Percentiles rank a stretch among this genome's conserved stretches.
These are phyloP conservation scores for Colletotrichum australisinense DNA, from an alignment of 2,329 filamentous ascomycete genomes.

Conservation along the genomic window DNA sequence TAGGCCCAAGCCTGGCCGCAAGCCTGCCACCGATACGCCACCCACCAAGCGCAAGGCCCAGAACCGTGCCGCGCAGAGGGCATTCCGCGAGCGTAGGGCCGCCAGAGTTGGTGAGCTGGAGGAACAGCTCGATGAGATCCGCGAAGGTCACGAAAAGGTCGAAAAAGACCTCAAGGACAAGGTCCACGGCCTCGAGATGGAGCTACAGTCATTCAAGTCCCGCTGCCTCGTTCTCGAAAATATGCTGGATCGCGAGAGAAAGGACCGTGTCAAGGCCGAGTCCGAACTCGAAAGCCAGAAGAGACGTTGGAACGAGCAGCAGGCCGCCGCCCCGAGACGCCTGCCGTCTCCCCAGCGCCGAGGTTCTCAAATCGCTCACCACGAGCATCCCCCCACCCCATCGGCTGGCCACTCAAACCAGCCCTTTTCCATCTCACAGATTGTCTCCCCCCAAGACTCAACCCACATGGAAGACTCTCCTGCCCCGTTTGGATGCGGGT, in stretches of 20 bases:
- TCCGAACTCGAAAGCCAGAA: conserved; percentile 50
- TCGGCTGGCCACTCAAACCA: conserved; percentile 49
- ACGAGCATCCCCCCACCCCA: conserved; percentile 40
- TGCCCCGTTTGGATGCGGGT: conserved; percentile 62
- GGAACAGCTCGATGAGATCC: conserved; percentile 72
- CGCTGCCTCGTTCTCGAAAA: conserved; percentile 73
- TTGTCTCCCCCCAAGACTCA: conserved; percentile 65
- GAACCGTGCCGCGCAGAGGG: conserved; percentile 90
- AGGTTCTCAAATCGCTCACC: conserved; percentile 26
- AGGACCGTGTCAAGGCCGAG: conserved; percentile 57
- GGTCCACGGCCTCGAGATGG: conserved; percentile 69
- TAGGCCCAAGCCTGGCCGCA: conserved; percentile 88
- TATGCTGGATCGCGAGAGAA: conserved; percentile 69
- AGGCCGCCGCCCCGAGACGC: conserved; percentile 39
- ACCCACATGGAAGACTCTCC: conserved; percentile 46
- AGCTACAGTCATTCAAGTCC: conserved; percentile 73
- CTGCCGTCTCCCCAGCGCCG: conserved; percentile 32
- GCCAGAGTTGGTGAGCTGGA: conserved; percentile 84
- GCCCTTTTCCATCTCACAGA: conserved; percentile 67
- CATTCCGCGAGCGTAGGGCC: conserved; percentile 88
- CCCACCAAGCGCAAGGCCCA: conserved; percentile 94
- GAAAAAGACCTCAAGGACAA: conserved; percentile 69
- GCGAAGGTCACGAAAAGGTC: conserved; percentile 65
- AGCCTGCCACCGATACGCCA: conserved; percentile 92
- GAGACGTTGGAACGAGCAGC: conserved; percentile 27